Base-by-base conservation (phyloP, 2,329 filamentous ascomycete genomes). In the Achaetomium macrosporum region DNA sequence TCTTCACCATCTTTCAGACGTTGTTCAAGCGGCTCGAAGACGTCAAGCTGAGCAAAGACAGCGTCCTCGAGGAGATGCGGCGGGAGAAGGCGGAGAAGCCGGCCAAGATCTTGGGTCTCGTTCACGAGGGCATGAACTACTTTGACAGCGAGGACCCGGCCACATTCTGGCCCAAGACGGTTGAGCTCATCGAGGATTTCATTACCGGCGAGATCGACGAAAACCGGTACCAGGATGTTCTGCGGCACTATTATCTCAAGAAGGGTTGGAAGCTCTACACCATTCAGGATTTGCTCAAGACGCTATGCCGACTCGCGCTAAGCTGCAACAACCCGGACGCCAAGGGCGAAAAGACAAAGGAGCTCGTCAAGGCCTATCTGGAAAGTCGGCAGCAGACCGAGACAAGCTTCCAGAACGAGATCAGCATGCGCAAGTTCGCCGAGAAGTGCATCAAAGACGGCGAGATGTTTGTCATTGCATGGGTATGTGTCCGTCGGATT, bases 211-310 rank as follows among this genome's bases (percentile, higher is more conserved):
- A 95, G 10, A 76, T 91, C 36, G 93, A 97, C 48, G 84, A 91
- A 69, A 78, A 75, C 49, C 84, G 89, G 30, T 89, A 95, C 61
- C 92, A 97, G 68, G 91, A 97, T 64, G 87, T 90, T 6, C 77
- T 99, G 52, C 87, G 93, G 20, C 88, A 91, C 59, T 96, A 90
- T 72, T 99, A 96, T 67, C 78, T 97, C 53, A 85, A 87, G 65
- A 87, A 84, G 59, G 93, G 93, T 7, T 99, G 92, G 87, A 90
- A 90, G 64, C 73, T 97, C 37, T 99, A 97, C 73, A 91, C 89
- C 5, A 84, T 97, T 59, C 89, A 95, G 65, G 91, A 95, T 66
- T 82, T 96, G 30, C 81, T 97, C 49, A 84, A 84, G 65, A 86
- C 86, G 1, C 81, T 96, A 37, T 86, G 87, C 54, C 87, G 90